Percentiles rank a stretch among this genome's conserved stretches.
phyloP scores from a whole-genome alignment of 495 filamentous ascomycete genomes.

The Apodospora peruviana region DNA sequence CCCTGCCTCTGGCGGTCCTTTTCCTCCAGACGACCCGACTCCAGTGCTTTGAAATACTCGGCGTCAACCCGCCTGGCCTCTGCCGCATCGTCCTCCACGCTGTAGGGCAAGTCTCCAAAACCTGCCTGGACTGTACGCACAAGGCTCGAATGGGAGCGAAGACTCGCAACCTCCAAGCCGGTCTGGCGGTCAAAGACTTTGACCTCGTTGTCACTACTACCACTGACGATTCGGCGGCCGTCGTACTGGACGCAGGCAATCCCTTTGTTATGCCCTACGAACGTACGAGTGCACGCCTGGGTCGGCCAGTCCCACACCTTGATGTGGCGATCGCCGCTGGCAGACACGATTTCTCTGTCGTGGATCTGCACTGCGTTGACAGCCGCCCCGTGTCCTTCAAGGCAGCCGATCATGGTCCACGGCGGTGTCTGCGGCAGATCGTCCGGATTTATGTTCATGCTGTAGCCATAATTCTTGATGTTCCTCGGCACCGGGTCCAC shows the following conservation, averaged over 20 bases:
- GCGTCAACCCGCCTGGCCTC: slow-evolving; percentile 69
- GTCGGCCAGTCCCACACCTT: slow-evolving; percentile 90
- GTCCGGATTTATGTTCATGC: slow-evolving; percentile 29
- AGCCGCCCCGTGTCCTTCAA: slow-evolving; percentile 81
- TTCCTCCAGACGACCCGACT: slow-evolving; percentile 49
- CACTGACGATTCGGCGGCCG: slow-evolving; percentile 91
- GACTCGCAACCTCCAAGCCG: slow-evolving; percentile 79
- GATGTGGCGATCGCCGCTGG: slow-evolving; percentile 85
- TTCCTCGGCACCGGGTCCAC: slow-evolving; percentile 51
- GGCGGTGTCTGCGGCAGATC: slow-evolving; percentile 46
- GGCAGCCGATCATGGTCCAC: slow-evolving; percentile 70
- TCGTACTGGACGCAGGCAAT: slow-evolving; percentile 98
- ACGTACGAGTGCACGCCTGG: slow-evolving; percentile 66
- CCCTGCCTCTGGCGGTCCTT: slow-evolving; percentile 17
- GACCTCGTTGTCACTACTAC: slow-evolving; percentile 90
- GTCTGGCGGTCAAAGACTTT: slow-evolving; percentile 86
- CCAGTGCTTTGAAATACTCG: slow-evolving; percentile 64
- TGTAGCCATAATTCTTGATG: slow-evolving; percentile 42
- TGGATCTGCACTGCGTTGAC: slow-evolving; percentile 95
- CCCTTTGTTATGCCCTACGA: slow-evolving; percentile 85
- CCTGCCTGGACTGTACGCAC: slow-evolving; percentile 93
- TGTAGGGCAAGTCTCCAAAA: slow-evolving; percentile 82
- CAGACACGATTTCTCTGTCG: slow-evolving; percentile 82
- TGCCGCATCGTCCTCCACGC: slow-evolving; percentile 61
- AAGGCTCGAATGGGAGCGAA: slow-evolving; percentile 72